These are phyloP conservation scores for Seminavis robusta DNA, from an alignment of 108 stramenopile genomes.

Conservation along the genomic window DNA sequence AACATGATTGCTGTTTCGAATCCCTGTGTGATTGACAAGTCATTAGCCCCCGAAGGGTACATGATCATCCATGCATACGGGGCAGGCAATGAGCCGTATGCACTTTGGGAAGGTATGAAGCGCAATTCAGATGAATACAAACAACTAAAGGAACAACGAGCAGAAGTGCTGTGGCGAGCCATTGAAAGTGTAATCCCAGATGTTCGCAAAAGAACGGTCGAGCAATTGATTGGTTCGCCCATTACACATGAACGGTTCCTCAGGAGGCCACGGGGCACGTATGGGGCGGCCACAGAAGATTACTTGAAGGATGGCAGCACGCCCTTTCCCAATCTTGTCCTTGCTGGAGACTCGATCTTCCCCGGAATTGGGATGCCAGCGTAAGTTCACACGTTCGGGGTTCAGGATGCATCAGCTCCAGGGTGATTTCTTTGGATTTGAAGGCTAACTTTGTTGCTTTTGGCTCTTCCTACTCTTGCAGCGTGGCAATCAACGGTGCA, in stretches of 20 bases:
- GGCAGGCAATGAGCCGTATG: conserved; percentile 90
- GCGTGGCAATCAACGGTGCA: neutral
- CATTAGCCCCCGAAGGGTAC: conserved; percentile 81
- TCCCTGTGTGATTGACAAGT: conserved; percentile 78
- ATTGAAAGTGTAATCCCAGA: conserved; percentile 89
- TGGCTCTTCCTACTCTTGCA: neutral
- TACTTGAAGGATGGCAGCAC: conserved; percentile 79
- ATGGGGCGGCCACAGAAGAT: conserved; percentile 86
- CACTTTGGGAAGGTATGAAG: conserved; percentile 68
- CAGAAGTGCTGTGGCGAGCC: conserved; percentile 80
- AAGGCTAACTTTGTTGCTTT: too few species aligned
- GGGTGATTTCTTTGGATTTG: neutral
- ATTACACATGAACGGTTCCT: conserved; percentile 89
- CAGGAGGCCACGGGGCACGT: conserved; percentile 75
- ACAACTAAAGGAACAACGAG: conserved; percentile 73
- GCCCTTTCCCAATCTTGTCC: conserved; percentile 57
- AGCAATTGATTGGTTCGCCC: conserved; percentile 81
- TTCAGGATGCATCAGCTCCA: neutral
- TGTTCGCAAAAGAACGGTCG: conserved; percentile 66
- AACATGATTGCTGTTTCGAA: conserved; percentile 93
- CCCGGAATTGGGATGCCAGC: conserved; percentile 74
- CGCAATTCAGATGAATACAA: conserved; percentile 60
- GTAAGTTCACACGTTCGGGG: too few species aligned
- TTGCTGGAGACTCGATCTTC: conserved; percentile 78
- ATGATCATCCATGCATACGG: conserved; percentile 90